phyloP scores from a whole-genome alignment of 2,329 filamentous ascomycete species.

The Xylaria polymorpha region DNA sequence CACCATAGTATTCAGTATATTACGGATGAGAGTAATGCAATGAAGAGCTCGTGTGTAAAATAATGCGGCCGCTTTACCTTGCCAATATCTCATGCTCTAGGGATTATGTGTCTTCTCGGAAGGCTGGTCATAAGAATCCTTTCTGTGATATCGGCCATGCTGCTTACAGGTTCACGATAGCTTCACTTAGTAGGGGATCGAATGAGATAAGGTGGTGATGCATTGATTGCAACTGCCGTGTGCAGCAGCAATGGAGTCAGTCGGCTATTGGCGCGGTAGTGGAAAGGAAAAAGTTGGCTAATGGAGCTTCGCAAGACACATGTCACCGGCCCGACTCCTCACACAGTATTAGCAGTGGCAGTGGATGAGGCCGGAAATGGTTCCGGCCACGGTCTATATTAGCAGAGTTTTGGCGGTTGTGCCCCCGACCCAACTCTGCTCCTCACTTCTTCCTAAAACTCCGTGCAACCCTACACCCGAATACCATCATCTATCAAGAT shows the following conservation, averaged over 20 bases:
- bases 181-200: conserved; percentile 3
- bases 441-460: conserved; percentile 20
- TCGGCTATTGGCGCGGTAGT: not conserved
- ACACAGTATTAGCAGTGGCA: conserved; percentile 35
- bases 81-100: not conserved
- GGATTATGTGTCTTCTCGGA: not conserved
- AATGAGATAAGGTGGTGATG: not conserved
- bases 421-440: conserved; percentile 16
- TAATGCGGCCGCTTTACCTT: not conserved
- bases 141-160: conserved; percentile 7
- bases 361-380: conserved; percentile 48
- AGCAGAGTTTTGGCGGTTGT: conserved; percentile 40
- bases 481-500: not conserved
- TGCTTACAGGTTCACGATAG: conserved; percentile 20
- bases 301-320: conserved; percentile 17
- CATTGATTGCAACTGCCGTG: not conserved
- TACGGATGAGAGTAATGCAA: not conserved
- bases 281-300: conserved; percentile 18
- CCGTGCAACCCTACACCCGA: not conserved
- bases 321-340: conserved; percentile 37
- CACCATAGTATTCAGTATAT: conserved; percentile 1
- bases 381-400: conserved; percentile 53
- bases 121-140: not conserved
- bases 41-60: not conserved
- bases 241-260: conserved; percentile 10